phyloP scores from a whole-genome alignment of 2,329 filamentous ascomycete species.

The Neophaeococcomyces aloes region DNA sequence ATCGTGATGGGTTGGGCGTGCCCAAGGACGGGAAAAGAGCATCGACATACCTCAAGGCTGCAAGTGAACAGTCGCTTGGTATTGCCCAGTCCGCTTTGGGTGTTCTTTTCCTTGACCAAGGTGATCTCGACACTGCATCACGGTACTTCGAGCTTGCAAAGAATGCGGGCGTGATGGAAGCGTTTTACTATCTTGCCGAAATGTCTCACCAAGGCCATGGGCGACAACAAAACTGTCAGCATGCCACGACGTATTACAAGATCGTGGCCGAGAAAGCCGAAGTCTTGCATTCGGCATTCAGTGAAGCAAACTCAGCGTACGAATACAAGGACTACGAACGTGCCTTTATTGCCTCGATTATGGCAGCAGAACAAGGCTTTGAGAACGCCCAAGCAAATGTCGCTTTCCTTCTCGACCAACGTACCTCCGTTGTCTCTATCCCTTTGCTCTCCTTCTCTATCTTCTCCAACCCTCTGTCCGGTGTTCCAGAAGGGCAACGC shows the following conservation, averaged over 20 bases:
- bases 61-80: conserved; percentile 71
- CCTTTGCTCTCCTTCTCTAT: conserved; percentile 43
- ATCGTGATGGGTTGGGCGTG: conserved; percentile 66
- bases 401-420: conserved; percentile 71
- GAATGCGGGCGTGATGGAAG: conserved; percentile 72
- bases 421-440: conserved; percentile 51
- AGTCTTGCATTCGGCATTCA: conserved; percentile 63
- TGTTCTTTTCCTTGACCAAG: conserved; percentile 76
- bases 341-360: conserved; percentile 69
- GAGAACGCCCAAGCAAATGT: conserved; percentile 85
- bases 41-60: conserved; percentile 62
- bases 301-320: conserved; percentile 73
- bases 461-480: conserved; percentile 31
- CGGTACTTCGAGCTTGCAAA: conserved; percentile 82
- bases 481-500: neutral
- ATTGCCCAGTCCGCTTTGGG: conserved; percentile 75
- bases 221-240: conserved; percentile 63
- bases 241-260: conserved; percentile 75
- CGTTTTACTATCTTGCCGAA: conserved; percentile 85
- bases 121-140: conserved; percentile 66
- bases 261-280: conserved; percentile 64
- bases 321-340: conserved; percentile 67
- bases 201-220: conserved; percentile 72
- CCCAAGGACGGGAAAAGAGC: conserved; percentile 60
- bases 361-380: conserved; percentile 87